Base-by-base conservation (phyloP, 352 stramenopile genomes). In the Plasmopara halstedii region DNA sequence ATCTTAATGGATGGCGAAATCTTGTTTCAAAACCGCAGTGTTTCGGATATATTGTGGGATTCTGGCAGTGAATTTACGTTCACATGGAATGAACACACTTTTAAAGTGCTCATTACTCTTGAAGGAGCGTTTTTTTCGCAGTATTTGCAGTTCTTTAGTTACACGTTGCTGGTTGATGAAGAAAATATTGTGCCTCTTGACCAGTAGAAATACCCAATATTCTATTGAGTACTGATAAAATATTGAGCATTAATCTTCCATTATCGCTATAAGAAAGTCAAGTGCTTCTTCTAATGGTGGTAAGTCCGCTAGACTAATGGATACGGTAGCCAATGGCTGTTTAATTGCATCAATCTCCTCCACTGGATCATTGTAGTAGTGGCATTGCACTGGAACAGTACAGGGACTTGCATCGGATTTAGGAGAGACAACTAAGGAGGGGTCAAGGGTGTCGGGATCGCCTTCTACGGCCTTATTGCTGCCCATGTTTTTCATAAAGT, bases 111-210 rank as follows among this genome's bases (percentile, higher is more conserved):
- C 31, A 88, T 91, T 45, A 62, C 72, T 13, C 62, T 88, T 13
- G 80, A 91, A 47, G 80, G 80, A 17, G 74, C 80, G 11, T 88
- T 91, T 61, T 91, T 91, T 58, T 91, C 80, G 54, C 73, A 85
- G 54, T 85, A 81, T 58, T 42, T 85, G 36, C 80, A 91, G 60
- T 91, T 84, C 45, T 91, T 86, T 47, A 88, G 72, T 60, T 91
- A 91, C 64, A 67, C 72, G 36, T 52, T 91, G 35, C 59, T 86
- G 15, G 75, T 91, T 32, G 76, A 91, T 55, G 76, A 85, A 31
- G 73, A 85, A 51, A 74, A 88, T 42, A 63, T 88, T 26, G 50
- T 71, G 23, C 70, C 76, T 6, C 11, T 84, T 33, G 55, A 65
- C 22, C 45, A 60, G 22, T 64, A 60, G 7, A 33, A 22, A 25